A percentile compares a stretch with the other conserved stretches of the same genome.
Conservation (phyloP, 768 basidiomycete species). For the Trametopsis cervina region DNA sequence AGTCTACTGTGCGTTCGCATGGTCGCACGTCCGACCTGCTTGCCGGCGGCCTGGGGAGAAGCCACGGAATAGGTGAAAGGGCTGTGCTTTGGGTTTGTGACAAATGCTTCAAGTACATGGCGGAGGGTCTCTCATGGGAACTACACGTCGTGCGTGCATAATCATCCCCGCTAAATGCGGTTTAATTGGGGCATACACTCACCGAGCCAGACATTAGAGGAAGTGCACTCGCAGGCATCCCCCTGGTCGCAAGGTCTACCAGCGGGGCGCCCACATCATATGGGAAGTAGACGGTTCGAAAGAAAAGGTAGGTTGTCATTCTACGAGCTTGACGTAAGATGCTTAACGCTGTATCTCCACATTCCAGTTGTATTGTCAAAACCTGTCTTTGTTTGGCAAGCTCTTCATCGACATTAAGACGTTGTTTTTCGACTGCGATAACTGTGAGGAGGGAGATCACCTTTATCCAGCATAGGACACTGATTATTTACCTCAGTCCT, state of each 20-base stretch:
- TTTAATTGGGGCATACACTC: too few relatives aligned
- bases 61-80: slow-evolving; percentile 37
- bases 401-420: slow-evolving; percentile 99
- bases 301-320: slow-evolving; percentile 54
- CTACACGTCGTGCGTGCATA: slow-evolving; percentile 52
- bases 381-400: slow-evolving; percentile 92
- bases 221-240: slow-evolving; percentile 64
- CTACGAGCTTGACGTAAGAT: not conserved
- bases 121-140: slow-evolving; percentile 64
- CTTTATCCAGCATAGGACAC: too few relatives aligned
- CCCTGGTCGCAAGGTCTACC: slow-evolving; percentile 87
- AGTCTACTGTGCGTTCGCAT: slow-evolving; percentile 50
- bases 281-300: slow-evolving; percentile 93
- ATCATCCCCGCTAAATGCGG: too few relatives aligned
- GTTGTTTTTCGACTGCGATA: slow-evolving; percentile 84
- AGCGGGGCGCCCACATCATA: slow-evolving; percentile 81
- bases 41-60: slow-evolving; percentile 52
- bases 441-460: too few relatives aligned
- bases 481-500: slow-evolving; percentile 51
- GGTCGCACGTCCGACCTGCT: slow-evolving; percentile 70
- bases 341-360: slow-evolving; percentile 1
- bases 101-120: slow-evolving; percentile 96
- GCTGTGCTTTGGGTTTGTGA: slow-evolving; percentile 79
- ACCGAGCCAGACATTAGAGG: slow-evolving; percentile 47
- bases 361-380: slow-evolving; percentile 88